These are phyloP conservation scores for Camptophora hylomeconis DNA, from an alignment of 2,329 filamentous ascomycete species.

Conservation along the genomic window DNA sequence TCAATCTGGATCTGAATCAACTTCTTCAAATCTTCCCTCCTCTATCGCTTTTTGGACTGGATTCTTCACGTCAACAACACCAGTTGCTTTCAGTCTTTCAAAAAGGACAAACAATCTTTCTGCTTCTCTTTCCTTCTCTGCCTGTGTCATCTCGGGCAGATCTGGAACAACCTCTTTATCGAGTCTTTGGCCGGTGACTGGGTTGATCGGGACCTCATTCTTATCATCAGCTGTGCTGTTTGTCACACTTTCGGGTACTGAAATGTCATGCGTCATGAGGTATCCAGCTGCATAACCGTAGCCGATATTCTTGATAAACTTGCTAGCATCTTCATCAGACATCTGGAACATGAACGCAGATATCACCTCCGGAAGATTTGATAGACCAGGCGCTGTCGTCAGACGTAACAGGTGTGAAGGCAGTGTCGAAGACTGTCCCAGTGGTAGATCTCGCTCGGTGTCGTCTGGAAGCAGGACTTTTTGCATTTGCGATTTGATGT, in stretches of 20 bases:
- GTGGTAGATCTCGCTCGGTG: conserved; percentile 60
- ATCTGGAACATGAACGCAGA: conserved; percentile 75
- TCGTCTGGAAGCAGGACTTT: conserved; percentile 60
- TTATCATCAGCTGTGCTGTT: conserved; percentile 19
- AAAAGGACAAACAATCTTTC: conserved; percentile 84
- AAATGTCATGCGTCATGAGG: conserved; percentile 70
- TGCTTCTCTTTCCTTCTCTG: conserved; percentile 85
- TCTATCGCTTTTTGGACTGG: conserved; percentile 58
- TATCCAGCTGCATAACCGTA: conserved; percentile 92
- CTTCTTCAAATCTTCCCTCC: conserved; percentile 51
- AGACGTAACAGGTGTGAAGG: conserved; percentile 65
- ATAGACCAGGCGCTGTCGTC: conserved; percentile 58
- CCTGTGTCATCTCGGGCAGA: conserved; percentile 67
- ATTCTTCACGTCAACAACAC: conserved; percentile 65
- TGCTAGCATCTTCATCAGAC: conserved; percentile 64
- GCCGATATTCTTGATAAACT: conserved; percentile 80
- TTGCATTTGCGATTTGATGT: conserved; percentile 51
- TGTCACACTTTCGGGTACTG: conserved; percentile 56
- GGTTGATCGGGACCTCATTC: conserved; percentile 48
- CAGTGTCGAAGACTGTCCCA: conserved; percentile 63
- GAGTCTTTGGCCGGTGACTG: conserved; percentile 72
- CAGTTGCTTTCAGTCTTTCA: conserved; percentile 68
- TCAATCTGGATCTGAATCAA: conserved; percentile 11
- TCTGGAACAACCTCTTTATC: conserved; percentile 37
- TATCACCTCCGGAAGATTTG: conserved; percentile 60